Base-by-base conservation (phyloP, 1,284 basidiomycete genomes). In the Peniophora sp. region DNA sequence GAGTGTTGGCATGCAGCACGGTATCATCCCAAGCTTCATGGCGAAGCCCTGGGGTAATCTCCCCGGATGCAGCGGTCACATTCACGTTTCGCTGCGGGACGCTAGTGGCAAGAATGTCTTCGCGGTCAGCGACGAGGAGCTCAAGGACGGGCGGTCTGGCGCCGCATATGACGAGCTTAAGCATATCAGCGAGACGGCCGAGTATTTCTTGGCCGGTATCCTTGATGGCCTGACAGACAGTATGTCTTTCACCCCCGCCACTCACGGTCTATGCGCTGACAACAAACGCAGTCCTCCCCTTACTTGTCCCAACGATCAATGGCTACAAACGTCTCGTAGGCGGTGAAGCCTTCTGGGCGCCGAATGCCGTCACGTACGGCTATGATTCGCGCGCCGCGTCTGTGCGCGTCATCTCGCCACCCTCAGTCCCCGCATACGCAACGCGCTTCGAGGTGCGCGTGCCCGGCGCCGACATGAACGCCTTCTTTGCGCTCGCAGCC, bases 281-380 rank as follows among this genome's bases (percentile, higher is more conserved):
- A 34, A 19, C 9, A 19, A 46, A 36, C 47, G 23, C 45, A n/a
- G 50, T 16, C 5, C 32, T 34, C 19, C 45, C 38, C 23, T 51
- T 89, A 87, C 72, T 97, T 52, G 94, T 95, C 34, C 93, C 94
- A 1, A 97, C 89, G 0, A 88, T 97, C 67, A 96, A 96, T 63
- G 92, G 92, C n/a, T 99, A 98, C 73, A 99, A 98, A 66, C 89
- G 95, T 19, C 80, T 99, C 12, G 85, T 92, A 16, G 94, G 90
- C n/a, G 94, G 94, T 17, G 92, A 93, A 64, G 85, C 89, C 1
- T 95, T 89, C 73, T 97, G 92, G 92, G 94, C 94, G 2, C 94
- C 94, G 2, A 96, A 94, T 63, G 85, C 92, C 8, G 78, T 91
- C 24, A 93, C 91, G 2, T 97, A 94, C 64, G 95, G 94, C 2